These are phyloP conservation scores for Mycena chlorophos DNA, from an alignment of 768 basidiomycete genomes.

Conservation along the genomic window DNA sequence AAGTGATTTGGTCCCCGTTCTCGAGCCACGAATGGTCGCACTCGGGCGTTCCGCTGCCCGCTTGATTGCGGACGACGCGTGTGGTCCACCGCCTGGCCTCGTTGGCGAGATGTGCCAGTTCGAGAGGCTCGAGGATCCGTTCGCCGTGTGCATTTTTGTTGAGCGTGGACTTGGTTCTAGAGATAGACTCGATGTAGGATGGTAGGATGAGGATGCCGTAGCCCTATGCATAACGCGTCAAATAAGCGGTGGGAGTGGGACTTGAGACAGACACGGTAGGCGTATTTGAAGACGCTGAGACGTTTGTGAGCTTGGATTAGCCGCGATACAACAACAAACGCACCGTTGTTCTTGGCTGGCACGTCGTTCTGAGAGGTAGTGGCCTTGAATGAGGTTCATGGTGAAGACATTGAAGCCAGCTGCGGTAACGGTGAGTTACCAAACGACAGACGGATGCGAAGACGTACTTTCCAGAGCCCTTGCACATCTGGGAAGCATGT, in stretches of 20 bases:
- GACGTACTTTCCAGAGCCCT: constrained; percentile 12
- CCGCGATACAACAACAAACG: neutral
- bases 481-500: constrained; percentile 12
- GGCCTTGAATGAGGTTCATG: constrained; percentile 12
- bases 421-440: neutral
- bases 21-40: neutral
- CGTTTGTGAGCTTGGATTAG: neutral
- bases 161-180: neutral
- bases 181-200: constrained; percentile 1
- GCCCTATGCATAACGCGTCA: neutral
- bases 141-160: neutral
- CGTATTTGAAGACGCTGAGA: constrained; percentile 12
- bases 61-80: neutral
- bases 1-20: constrained; percentile 8
- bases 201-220: constrained; percentile 5
- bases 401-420: constrained; percentile 15
- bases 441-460: no score
- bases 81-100: constrained; percentile 1
- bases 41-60: neutral
- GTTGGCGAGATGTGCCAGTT: constrained; percentile 3
- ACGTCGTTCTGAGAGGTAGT: constrained; percentile 10
- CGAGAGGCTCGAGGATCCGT: neutral
- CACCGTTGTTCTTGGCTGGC: constrained; percentile 7
- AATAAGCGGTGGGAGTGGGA: neutral
- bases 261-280: constrained; percentile 1